Evolutionary conservation across 176 grass and related monocot genomes (phyloP), one percentile per base, ranked within the genome.

Genomic region (Carex cristatella): DNA sequence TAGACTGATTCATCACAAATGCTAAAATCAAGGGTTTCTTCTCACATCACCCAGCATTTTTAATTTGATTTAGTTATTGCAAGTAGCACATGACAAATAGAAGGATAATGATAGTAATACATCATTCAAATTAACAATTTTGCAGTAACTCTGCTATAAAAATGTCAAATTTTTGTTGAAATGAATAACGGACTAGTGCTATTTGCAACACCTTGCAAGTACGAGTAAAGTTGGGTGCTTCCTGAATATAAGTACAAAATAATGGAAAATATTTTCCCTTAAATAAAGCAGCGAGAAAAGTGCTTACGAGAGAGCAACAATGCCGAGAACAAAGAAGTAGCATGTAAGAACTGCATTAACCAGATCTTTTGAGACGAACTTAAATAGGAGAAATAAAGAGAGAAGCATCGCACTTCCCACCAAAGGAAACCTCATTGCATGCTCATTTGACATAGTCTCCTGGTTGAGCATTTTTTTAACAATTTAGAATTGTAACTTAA

Each of bases 371-470:
- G 96, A 95, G 65, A 98, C 67, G 79, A 95, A 95, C 83, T 98
- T 98, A 83, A 95, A 95, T 10, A 95, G 87, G 30, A 98, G 89
- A 88, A 98, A 98, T 46, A 98, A 77, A 15, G 96, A 95, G 32
- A 98, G 74, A 30, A 98, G 93, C 93, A 98, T 92, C 16, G 93
- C 96, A 85, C 96, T 98, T 81, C 95, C 96, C 42, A 98, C 96
- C 72, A 98, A 72, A 54, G 96, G 96, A 81, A 95, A 98, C 2
- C 91, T 81, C 96, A 98, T 98, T 60, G 96, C 96, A 90, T 95
- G 96, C 79, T 95, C 96, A 44, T 91, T 94, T 48, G 96, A 98
- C 93, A 98, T 95, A 1, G 91, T 98, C 88, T 98, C 96, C 96
- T 98, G 55, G 70, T 83, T 63, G 86, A 71, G 14, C 68, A 65